Conservation (phyloP, 108 stramenopile species). For the Thalassiosira profunda region DNA sequence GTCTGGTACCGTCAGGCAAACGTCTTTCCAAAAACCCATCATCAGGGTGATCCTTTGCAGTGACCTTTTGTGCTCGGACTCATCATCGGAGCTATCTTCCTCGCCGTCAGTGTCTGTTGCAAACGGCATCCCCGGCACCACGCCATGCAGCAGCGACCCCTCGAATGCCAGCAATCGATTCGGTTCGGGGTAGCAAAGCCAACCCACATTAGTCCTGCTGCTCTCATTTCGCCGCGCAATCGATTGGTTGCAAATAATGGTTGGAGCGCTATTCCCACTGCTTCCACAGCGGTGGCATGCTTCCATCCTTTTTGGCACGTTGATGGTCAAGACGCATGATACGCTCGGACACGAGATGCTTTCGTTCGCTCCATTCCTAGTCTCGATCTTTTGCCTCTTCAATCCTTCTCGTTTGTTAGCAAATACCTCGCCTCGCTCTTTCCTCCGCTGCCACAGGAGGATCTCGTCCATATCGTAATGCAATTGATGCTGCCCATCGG, state of each 20-base stretch:
- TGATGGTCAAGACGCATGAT: slow-evolving; percentile 44
- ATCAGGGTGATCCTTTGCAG: slow-evolving; percentile 56
- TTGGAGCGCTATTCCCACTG: slow-evolving; percentile 29
- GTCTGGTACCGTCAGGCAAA: not conserved
- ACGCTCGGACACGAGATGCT: slow-evolving; percentile 40
- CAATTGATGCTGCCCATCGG: slow-evolving; percentile 47
- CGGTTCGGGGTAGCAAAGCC: slow-evolving; percentile 47
- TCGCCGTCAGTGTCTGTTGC: not conserved
- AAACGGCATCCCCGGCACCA: slow-evolving; percentile 57
- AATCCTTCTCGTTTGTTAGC: not conserved
- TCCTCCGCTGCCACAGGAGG: slow-evolving; percentile 4
- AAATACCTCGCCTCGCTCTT: not conserved
- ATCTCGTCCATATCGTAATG: slow-evolving; percentile 57
- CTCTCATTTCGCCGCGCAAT: too few relatives aligned
- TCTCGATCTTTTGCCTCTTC: not conserved
- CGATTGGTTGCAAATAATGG: slow-evolving; percentile 45
- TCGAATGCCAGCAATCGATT: slow-evolving; percentile 57
- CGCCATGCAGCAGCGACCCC: slow-evolving; percentile 63
- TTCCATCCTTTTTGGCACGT: slow-evolving; percentile 20
- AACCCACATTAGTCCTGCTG: slow-evolving; percentile 20
- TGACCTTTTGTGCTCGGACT: not conserved
- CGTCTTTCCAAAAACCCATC: slow-evolving; percentile 62
- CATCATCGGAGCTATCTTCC: slow-evolving; percentile 2
- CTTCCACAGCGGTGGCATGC: slow-evolving; percentile 12
- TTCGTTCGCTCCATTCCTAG: not conserved